phyloP scores from a whole-genome alignment of 2,329 filamentous ascomycete genomes.

The Diaporthe vaccinii region DNA sequence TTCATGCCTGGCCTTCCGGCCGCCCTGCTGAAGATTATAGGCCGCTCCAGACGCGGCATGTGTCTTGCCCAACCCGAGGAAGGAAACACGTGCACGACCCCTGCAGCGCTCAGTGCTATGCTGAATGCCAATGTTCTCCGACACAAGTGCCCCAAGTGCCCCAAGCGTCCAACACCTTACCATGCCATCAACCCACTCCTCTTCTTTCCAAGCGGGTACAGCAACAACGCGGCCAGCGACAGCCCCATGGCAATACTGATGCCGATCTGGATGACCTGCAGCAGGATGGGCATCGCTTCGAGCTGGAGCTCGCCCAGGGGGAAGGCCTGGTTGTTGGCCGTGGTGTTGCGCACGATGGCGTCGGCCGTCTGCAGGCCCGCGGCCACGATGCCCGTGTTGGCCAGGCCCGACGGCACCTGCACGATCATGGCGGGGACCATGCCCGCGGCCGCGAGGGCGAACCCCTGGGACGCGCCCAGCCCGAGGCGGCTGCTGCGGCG shows the following conservation, averaged over 20 bases:
- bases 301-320: conserved; percentile 20
- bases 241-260: conserved; percentile 29
- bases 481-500: conserved; percentile 19
- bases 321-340: conserved; percentile 20
- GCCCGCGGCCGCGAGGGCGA: conserved; percentile 15
- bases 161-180: neutral
- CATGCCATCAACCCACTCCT: conserved; percentile 21
- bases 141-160: neutral
- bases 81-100: conserved; percentile 15
- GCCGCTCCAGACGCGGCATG: conserved; percentile 3
- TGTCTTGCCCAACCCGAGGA: neutral
- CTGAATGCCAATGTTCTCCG: conserved; percentile 8
- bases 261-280: conserved; percentile 27
- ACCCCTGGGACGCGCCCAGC: conserved; percentile 11
- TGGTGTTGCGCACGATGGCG: conserved; percentile 25
- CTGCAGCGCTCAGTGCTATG: neutral
- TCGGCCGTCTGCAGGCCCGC: conserved; percentile 21
- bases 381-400: conserved; percentile 24
- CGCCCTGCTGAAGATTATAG: conserved; percentile 14
- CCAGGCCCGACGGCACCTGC: conserved; percentile 10
- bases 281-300: conserved; percentile 21
- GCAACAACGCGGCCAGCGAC: neutral
- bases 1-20: neutral
- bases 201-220: conserved; percentile 20
- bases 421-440: conserved; percentile 27